Percentiles rank a stretch among this genome's conserved stretches.
Conservation (phyloP, 352 stramenopile species). For the Pythium myriotylum region DNA sequence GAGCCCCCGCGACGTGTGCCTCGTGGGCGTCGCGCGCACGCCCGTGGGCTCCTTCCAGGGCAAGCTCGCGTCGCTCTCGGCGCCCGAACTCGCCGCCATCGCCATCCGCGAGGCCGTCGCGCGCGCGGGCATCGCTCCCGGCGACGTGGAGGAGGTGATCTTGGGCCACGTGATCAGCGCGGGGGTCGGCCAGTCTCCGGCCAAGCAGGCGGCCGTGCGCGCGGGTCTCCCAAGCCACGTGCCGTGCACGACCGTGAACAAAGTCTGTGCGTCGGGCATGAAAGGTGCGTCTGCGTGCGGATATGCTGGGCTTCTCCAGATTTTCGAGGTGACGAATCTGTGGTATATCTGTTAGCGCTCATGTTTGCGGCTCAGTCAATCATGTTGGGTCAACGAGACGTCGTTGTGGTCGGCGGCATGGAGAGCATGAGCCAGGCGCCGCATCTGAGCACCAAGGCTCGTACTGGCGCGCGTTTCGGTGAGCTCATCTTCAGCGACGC, state of each 20-base stretch:
- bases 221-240: conserved; percentile 74
- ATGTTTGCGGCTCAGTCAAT: conserved; percentile 89
- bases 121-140: conserved; percentile 46
- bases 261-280: conserved; percentile 96
- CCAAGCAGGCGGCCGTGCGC: conserved; percentile 87
- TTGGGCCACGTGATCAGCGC: conserved; percentile 95
- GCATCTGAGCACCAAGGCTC: conserved; percentile 81
- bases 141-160: conserved; percentile 92
- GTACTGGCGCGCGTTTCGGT: conserved; percentile 84
- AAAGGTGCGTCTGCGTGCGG: conserved; percentile 50
- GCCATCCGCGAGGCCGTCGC: conserved; percentile 73
- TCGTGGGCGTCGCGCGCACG: conserved; percentile 94
- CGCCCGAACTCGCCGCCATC: conserved; percentile 85
- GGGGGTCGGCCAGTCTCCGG: conserved; percentile 94
- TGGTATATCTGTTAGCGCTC: conserved; percentile 36
- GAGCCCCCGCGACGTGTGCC: conserved; percentile 77
- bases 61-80: conserved; percentile 81
- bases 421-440: conserved; percentile 97
- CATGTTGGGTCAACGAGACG: conserved; percentile 72
- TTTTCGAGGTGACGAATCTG: background rate
- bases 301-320: background rate
- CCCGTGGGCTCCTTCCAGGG: conserved; percentile 93
- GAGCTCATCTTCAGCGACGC: conserved; percentile 90
- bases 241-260: conserved; percentile 98
- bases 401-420: conserved; percentile 92